phyloP scores from a whole-genome alignment of 1,139 yeast genomes.

The Diutina sp. region DNA sequence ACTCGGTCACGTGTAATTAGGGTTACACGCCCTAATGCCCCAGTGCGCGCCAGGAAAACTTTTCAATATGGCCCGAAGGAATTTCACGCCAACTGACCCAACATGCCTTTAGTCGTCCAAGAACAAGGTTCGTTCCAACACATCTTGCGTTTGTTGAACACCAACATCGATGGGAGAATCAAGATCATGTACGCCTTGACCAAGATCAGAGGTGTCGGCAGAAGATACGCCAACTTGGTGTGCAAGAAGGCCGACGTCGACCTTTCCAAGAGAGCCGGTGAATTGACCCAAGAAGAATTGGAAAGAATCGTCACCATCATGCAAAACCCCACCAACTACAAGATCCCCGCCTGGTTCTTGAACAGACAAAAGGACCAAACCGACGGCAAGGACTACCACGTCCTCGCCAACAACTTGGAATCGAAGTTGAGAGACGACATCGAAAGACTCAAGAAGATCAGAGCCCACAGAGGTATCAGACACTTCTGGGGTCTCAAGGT shows the following conservation, averaged over 20 bases:
- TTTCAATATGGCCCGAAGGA: constrained; percentile 3
- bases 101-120: constrained; percentile 95
- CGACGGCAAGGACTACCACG: constrained; percentile 99
- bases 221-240: constrained; percentile 99
- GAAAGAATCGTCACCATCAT: constrained; percentile 99
- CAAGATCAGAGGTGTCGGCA: constrained; percentile 99
- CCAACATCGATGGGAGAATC: constrained; percentile 99
- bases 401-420: constrained; percentile 97
- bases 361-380: constrained; percentile 98
- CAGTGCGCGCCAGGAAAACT: constrained; percentile 6
- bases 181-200: constrained; percentile 99
- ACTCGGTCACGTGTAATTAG: not conserved
- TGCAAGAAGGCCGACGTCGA: constrained; percentile 99
- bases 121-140: constrained; percentile 99
- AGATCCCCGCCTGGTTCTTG: constrained; percentile 99
- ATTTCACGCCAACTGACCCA: constrained; percentile 18
- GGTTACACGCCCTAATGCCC: not conserved
- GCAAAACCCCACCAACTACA: constrained; percentile 99
- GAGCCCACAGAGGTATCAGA: constrained; percentile 99
- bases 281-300: constrained; percentile 99
- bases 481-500: constrained; percentile 98
- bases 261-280: constrained; percentile 99
- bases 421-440: constrained; percentile 99
- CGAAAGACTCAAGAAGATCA: constrained; percentile 99
- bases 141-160: constrained; percentile 99